Evolutionary conservation across 2,329 filamentous ascomycete species (phyloP), one percentile per base, ranked within the genome.

Genomic region (Leptographium lundbergii): DNA sequence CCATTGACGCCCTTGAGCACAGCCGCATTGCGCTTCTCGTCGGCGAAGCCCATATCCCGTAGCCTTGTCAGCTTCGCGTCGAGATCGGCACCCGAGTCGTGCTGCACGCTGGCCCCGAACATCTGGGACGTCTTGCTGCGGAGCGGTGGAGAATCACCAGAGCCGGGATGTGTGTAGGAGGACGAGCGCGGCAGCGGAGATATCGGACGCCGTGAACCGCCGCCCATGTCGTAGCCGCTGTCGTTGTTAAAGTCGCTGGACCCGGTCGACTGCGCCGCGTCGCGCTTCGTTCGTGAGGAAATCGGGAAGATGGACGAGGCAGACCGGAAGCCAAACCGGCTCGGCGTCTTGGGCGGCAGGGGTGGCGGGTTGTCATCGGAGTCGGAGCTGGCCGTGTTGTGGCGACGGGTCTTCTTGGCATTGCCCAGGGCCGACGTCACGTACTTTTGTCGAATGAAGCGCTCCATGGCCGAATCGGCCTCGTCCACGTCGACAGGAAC

Each of bases 381-480:
- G 55, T 72, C 73, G n/a, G 74, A 73, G 63, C 76, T 78, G 57
- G 72, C 73, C 0, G 73, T 74, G 64, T 74, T 74, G 55, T 70
- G 71, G 62, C 69, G 70, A 56, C 65, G 72, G 61, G 63, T 17
- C 10, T 54, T 17, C 10, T 54, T 57, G 25, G 45, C 14, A 13
- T 64, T 57, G 42, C 48, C 52, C 14, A 62, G 70, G 63, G 66
- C 71, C 61, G 75, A 74, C 66, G 86, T 85, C 69, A 91, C 85
- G 72, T 99, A 99, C 72, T 99, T 99, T 68, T 92, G 86, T 61
- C 92, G 81, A 65, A 99, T 96, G 71, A 92, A 97, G 61, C 89
- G 83, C 73, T 99, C 94, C 87, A 99, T 94, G 32, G 88, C 90
- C 13, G 89, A 87, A 70, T 99, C 92, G 55, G 88, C 88, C 74